phyloP scores from a whole-genome alignment of 805 yeast genomes.

The Candida pseudofarinosa region DNA sequence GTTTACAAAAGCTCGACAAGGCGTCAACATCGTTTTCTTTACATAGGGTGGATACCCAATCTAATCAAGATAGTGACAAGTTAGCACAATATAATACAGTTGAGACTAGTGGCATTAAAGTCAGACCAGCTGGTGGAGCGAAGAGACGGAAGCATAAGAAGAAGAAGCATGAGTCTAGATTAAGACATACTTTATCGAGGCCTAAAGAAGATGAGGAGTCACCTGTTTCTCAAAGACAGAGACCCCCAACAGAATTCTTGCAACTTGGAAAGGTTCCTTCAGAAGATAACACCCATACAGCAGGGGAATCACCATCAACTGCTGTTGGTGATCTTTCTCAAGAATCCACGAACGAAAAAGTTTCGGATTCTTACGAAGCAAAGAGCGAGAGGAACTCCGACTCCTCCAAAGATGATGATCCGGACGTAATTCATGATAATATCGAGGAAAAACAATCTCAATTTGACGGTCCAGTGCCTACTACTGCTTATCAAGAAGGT shows the following conservation, averaged over 20 bases:
- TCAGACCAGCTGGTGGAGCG: conserved; percentile 74
- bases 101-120: conserved; percentile 62
- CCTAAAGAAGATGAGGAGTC: conserved; percentile 14
- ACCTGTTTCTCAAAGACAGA: conserved; percentile 20
- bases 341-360: conserved; percentile 4
- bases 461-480: conserved; percentile 15
- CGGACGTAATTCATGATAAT: conserved; percentile 1
- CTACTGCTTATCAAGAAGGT: conserved; percentile 60
- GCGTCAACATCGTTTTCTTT: conserved; percentile 74
- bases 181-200: conserved; percentile 27
- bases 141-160: conserved; percentile 43
- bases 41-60: conserved; percentile 70
- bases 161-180: conserved; percentile 29
- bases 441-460: conserved; percentile 1
- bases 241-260: conserved; percentile 38
- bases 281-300: conserved; percentile 4
- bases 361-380: not conserved
- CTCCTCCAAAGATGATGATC: conserved; percentile 1
- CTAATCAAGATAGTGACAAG: conserved; percentile 15
- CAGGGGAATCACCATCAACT: conserved; percentile 4
- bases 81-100: conserved; percentile 34
- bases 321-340: conserved; percentile 3
- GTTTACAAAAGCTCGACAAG: conserved; percentile 76
- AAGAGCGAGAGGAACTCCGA: not conserved
- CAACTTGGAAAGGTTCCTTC: conserved; percentile 28